These are phyloP conservation scores for Tarenaya hassleriana DNA, from an alignment of 345 rosid species.

Conservation along the genomic window DNA sequence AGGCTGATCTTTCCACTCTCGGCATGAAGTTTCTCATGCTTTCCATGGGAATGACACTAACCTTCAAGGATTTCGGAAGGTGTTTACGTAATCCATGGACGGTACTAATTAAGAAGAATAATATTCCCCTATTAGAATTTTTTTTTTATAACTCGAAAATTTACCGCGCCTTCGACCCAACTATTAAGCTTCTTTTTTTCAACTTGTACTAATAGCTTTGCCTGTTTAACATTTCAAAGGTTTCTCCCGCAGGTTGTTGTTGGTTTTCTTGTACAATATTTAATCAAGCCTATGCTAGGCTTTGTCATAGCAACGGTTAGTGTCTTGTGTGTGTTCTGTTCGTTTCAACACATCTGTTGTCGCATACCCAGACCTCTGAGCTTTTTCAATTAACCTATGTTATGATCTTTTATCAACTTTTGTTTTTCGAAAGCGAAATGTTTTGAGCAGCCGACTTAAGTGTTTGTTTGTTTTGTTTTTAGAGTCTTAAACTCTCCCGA, in stretches of 20 bases:
- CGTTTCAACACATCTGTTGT: too few relatives aligned
- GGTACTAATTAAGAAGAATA: conserved; percentile 35
- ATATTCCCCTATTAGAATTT: neutral
- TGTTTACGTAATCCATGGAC: conserved; percentile 97
- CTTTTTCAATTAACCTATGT: neutral
- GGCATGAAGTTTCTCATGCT: conserved; percentile 95
- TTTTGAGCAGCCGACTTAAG: conserved; percentile 13
- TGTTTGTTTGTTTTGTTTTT: conserved; percentile 20
- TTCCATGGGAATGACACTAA: conserved; percentile 93
- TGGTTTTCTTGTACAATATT: conserved; percentile 84
- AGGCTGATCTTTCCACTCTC: conserved; percentile 80
- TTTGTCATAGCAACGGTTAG: conserved; percentile 78
- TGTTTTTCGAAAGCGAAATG: neutral
- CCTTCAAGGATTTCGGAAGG: conserved; percentile 80
- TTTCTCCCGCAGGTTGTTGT: conserved; percentile 78
- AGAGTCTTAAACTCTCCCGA: conserved; percentile 83
- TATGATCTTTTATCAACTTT: too few relatives aligned
- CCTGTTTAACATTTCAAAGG: conserved; percentile 9
- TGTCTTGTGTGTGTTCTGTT: conserved; percentile 2
- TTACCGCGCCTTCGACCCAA: too few relatives aligned
- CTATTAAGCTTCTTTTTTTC: too few relatives aligned
- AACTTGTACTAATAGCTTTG: conserved; percentile 9
- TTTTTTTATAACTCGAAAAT: too few relatives aligned
- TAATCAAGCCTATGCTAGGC: conserved; percentile 86
- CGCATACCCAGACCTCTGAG: too few relatives aligned